Evolutionary conservation across 1,284 basidiomycete genomes (phyloP).

Genomic region (Acaromyces ingoldii): DNA sequence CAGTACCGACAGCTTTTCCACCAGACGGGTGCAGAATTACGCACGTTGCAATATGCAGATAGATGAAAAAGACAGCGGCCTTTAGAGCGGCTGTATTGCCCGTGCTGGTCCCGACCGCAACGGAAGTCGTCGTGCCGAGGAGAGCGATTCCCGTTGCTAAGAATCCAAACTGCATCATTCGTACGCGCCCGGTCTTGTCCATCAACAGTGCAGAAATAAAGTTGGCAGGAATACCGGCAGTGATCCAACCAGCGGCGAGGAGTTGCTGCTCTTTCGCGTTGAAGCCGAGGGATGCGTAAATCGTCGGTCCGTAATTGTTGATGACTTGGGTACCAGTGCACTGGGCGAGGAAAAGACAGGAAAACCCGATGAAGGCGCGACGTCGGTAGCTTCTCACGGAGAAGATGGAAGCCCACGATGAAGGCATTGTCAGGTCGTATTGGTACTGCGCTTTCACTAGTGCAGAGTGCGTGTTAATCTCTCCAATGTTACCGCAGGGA

Average conservation of each 20-base stretch:
- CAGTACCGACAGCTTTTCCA: no score
- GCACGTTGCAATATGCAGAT: no score
- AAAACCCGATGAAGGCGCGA: neutral
- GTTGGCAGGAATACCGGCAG: neutral
- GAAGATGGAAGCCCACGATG: neutral
- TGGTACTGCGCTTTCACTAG: neutral
- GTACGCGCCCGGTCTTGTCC: neutral
- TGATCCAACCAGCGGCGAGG: neutral
- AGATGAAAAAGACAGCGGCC: neutral
- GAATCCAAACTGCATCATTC: neutral
- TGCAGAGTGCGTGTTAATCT: no score
- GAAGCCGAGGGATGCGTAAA: neutral
- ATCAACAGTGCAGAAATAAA: neutral
- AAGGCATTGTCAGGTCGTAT: neutral
- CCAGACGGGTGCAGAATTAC: no score
- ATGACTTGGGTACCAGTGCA: neutral
- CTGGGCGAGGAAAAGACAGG: neutral
- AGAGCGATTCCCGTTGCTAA: neutral
- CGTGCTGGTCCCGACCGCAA: neutral
- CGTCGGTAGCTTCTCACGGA: neutral
- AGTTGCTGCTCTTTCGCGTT: neutral
- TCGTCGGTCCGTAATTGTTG: neutral
- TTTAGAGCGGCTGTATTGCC: neutral
- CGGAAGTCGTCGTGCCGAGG: neutral
- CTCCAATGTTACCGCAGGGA: no score